Percentiles rank a stretch among this genome's conserved stretches.
Conservation (phyloP, 805 yeast genomes). For the Osmozyma mogii region DNA sequence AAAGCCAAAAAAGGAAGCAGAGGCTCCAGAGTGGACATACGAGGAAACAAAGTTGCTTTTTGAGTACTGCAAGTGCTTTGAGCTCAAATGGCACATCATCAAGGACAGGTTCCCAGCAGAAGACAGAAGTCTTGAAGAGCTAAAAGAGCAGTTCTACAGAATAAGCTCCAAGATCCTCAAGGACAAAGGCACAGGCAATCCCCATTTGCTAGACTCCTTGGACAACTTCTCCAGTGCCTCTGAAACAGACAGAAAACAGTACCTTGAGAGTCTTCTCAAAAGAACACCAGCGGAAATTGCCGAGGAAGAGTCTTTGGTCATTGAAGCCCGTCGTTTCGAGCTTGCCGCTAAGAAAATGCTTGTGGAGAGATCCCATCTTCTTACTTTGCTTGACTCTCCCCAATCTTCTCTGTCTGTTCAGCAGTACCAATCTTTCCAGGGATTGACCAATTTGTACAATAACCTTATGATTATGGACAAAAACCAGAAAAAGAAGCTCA, state of each 20-base stretch:
- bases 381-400: conserved; percentile 81
- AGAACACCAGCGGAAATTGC: conserved; percentile 96
- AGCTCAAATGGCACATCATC: conserved; percentile 61
- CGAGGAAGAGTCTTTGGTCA: conserved; percentile 89
- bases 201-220: conserved; percentile 51
- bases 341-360: conserved; percentile 85
- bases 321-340: conserved; percentile 89
- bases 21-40: conserved; percentile 47
- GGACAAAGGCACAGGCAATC: conserved; percentile 34
- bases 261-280: conserved; percentile 64
- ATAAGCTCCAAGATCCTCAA: conserved; percentile 46
- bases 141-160: conserved; percentile 73
- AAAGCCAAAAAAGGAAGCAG: no score
- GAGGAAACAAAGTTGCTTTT: conserved; percentile 78
- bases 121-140: conserved; percentile 58
- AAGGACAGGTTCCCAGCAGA: conserved; percentile 46
- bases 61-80: conserved; percentile 53
- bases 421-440: conserved; percentile 78
- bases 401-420: conserved; percentile 65
- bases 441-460: conserved; percentile 78
- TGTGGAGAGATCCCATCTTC: conserved; percentile 68
- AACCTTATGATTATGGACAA: conserved; percentile 68
- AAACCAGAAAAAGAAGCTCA: conserved; percentile 45
- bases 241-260: conserved; percentile 75
- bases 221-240: conserved; percentile 56